Percentiles rank a stretch among this genome's conserved stretches.
Evolutionary conservation across 169 alveolate species (phyloP).

Genomic region (Perkinsus chesapeaki): DNA sequence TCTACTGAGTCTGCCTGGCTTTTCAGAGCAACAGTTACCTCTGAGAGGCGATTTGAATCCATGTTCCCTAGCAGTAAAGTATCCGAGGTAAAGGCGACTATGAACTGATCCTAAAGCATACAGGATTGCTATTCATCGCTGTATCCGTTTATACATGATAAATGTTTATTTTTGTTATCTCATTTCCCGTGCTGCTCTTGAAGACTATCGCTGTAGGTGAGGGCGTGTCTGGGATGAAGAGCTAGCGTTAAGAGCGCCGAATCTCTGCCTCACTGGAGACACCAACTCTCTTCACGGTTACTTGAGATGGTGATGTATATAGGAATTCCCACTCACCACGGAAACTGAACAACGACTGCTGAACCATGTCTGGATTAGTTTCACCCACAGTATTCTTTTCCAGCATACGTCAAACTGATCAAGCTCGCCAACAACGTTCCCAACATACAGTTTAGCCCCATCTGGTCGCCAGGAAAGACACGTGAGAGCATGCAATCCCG

Average conservation of each 20-base stretch:
- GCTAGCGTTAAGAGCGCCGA: not conserved
- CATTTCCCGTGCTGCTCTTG: slow-evolving; percentile 70
- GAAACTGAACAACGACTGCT: slow-evolving; percentile 25
- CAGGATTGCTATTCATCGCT: not conserved
- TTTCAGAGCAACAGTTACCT: not conserved
- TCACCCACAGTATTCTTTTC: not conserved
- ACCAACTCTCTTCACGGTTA: slow-evolving; percentile 62
- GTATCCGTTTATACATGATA: slow-evolving; percentile 38
- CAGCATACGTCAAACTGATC: slow-evolving; percentile 70
- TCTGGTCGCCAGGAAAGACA: slow-evolving; percentile 71
- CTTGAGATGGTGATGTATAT: slow-evolving; percentile 75
- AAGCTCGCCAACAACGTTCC: slow-evolving; percentile 70
- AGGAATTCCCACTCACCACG: slow-evolving; percentile 79
- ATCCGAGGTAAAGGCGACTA: slow-evolving; percentile 75
- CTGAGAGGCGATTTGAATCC: slow-evolving; percentile 59
- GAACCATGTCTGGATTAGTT: not conserved
- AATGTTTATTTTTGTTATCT: slow-evolving; percentile 73
- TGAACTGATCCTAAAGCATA: slow-evolving; percentile 48
- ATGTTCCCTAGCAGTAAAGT: slow-evolving; percentile 75
- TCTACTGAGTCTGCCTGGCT: not conserved
- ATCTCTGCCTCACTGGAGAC: not conserved
- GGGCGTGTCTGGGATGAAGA: slow-evolving; percentile 49
- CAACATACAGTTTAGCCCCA: slow-evolving; percentile 68
- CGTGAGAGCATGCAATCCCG: not conserved
- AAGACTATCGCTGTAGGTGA: slow-evolving; percentile 44